Conservation (phyloP, 345 rosid genomes). For the Eucalyptus tenuipes region DNA sequence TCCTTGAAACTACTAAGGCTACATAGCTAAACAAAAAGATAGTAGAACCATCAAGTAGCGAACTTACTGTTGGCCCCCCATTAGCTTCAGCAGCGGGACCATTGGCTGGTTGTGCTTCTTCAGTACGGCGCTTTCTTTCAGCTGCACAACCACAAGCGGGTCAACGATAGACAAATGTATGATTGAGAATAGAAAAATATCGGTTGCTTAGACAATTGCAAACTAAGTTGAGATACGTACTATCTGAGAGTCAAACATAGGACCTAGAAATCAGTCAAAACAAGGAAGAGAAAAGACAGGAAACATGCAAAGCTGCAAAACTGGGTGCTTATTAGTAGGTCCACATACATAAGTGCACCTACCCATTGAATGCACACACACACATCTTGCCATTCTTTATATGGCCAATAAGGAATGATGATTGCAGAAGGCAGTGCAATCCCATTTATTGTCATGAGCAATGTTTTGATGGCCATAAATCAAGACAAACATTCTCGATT, state of each 20-base stretch:
- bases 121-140: conserved; percentile 67
- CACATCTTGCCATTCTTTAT: not conserved
- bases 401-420: not conserved
- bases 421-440: not conserved
- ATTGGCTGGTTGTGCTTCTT: conserved; percentile 58
- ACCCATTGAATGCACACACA: not conserved
- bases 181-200: not conserved
- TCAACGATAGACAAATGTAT: not conserved
- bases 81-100: conserved; percentile 37
- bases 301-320: not conserved
- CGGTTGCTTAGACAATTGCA: not conserved
- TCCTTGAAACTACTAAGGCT: not conserved
- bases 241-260: not conserved
- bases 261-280: not conserved
- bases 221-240: not conserved
- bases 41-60: not conserved
- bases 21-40: not conserved
- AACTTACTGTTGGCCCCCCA: conserved; percentile 49
- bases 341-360: not conserved
- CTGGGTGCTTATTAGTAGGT: not conserved
- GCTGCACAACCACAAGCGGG: conserved; percentile 22
- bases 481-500: not conserved
- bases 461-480: not conserved
- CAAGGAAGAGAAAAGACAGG: not conserved
- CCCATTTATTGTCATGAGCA: not conserved